Conservation (phyloP, 176 grass and related monocot genomes). For the Ampelocalamus luodianensis region DNA sequence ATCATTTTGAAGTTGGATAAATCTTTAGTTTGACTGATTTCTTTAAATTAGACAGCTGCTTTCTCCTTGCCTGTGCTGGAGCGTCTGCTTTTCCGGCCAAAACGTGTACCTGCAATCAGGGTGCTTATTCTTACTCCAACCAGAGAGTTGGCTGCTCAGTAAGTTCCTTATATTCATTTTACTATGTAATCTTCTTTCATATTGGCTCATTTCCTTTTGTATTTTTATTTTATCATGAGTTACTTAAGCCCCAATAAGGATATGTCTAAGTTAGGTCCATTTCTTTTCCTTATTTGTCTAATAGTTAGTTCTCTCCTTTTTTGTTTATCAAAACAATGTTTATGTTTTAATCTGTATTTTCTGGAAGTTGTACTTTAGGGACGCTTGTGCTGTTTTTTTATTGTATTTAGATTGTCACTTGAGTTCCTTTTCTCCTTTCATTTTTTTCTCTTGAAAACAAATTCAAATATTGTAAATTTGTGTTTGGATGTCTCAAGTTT, state of each 20-base stretch:
- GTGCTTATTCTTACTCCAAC: slow-evolving; percentile 97
- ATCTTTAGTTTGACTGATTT: slow-evolving; percentile 41
- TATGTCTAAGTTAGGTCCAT: neutral
- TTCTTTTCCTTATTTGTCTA: neutral
- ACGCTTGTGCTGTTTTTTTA: neutral
- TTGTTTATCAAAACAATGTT: neutral
- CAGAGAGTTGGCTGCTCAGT: slow-evolving; percentile 96
- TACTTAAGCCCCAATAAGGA: neutral
- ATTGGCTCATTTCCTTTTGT: slow-evolving; percentile 15
- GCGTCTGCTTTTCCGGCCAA: slow-evolving; percentile 86
- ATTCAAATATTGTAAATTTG: neutral
- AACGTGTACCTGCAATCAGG: slow-evolving; percentile 89
- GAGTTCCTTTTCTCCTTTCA: neutral
- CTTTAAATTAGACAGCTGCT: slow-evolving; percentile 81
- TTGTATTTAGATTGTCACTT: neutral
- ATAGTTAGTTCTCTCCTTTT: neutral
- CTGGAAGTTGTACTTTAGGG: neutral
- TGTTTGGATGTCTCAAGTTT: neutral
- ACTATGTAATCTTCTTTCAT: slow-evolving; percentile 17
- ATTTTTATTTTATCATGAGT: slow-evolving; percentile 22
- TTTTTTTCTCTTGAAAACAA: slow-evolving; percentile 4
- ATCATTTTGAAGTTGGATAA: slow-evolving; percentile 25
- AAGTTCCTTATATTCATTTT: slow-evolving; percentile 52
- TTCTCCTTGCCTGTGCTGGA: slow-evolving; percentile 89
- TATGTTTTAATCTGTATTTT: neutral